Conservation (phyloP, 495 filamentous ascomycete genomes). For the Talaromyces stipitatus region DNA sequence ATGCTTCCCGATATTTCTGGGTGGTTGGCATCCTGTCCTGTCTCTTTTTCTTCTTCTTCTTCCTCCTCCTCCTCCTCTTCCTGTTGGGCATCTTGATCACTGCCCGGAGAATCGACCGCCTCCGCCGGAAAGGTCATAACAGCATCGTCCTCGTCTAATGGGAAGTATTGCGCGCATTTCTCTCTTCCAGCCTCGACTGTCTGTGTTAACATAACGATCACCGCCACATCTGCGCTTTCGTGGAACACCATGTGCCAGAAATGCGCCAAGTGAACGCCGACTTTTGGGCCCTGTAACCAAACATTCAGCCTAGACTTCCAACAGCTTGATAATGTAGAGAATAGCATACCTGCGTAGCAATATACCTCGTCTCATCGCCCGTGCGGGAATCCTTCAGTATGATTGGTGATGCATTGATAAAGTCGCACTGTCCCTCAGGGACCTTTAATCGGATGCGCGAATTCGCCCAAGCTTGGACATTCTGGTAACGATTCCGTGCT, state of each 20-base stretch:
- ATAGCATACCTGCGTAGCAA: slow-evolving; percentile 55
- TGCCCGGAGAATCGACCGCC: slow-evolving; percentile 21
- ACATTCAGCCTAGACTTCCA: slow-evolving; percentile 2
- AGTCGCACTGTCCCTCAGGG: slow-evolving; percentile 71
- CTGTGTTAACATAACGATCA: slow-evolving; percentile 94
- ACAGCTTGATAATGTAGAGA: slow-evolving; percentile 3
- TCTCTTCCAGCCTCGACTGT: slow-evolving; percentile 74
- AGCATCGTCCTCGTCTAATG: slow-evolving; percentile 47
- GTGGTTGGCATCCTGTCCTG: background rate
- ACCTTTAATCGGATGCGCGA: slow-evolving; percentile 82
- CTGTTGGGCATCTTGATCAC: slow-evolving; percentile 17
- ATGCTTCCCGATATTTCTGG: slow-evolving; percentile 30
- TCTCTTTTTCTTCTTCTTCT: background rate
- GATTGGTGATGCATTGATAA: slow-evolving; percentile 96
- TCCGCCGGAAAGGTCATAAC: slow-evolving; percentile 56
- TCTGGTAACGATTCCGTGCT: slow-evolving; percentile 69
- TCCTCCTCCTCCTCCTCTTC: slow-evolving; percentile 6
- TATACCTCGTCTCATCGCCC: slow-evolving; percentile 47
- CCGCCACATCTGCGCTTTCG: slow-evolving; percentile 66
- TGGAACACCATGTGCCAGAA: slow-evolving; percentile 97
- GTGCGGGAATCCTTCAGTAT: slow-evolving; percentile 50
- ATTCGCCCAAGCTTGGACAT: slow-evolving; percentile 79
- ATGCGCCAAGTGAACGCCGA: slow-evolving; percentile 55
- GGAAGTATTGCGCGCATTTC: slow-evolving; percentile 92
- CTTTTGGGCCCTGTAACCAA: slow-evolving; percentile 60